Evolutionary conservation across 1,284 basidiomycete species (phyloP).

Genomic region (Exobasidium rhododendri): DNA sequence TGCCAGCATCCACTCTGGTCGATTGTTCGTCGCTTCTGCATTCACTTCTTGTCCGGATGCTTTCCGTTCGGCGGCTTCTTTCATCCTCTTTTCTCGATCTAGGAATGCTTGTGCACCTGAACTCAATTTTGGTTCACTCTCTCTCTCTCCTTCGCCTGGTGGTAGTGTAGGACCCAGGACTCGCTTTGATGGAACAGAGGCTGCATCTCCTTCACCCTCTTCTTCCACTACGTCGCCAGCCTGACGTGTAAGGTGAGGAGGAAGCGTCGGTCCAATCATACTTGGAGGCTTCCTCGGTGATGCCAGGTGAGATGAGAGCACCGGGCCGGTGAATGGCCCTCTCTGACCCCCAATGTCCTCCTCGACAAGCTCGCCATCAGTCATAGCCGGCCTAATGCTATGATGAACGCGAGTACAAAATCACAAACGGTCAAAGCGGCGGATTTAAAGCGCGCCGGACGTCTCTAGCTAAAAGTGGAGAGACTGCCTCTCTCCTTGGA

Average conservation of each 20-base stretch:
- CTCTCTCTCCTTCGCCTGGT: neutral
- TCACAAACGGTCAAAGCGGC: too few species aligned
- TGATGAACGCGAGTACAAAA: too few species aligned
- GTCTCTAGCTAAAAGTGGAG: too few species aligned
- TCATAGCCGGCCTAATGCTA: too few species aligned
- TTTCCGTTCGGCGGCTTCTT: neutral
- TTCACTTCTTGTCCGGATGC: neutral
- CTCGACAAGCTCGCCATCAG: too few species aligned
- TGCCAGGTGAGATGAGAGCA: neutral
- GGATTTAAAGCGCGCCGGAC: too few species aligned
- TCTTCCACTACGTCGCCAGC: neutral
- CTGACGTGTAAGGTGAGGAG: neutral
- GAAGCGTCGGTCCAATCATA: neutral
- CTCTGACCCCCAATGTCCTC: too few species aligned
- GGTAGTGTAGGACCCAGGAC: constrained; percentile 6
- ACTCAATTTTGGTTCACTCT: neutral
- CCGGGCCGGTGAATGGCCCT: neutral
- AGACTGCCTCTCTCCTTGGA: too few species aligned
- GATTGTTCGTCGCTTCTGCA: neutral
- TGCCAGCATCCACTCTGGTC: constrained; percentile 18
- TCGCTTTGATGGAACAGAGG: neutral
- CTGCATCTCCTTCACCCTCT: neutral
- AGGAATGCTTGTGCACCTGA: constrained; percentile 8
- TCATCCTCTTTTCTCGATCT: constrained; percentile 12
- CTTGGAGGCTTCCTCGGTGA: neutral